Percentiles rank a stretch among this genome's conserved stretches.
phyloP scores from a whole-genome alignment of 2,329 filamentous ascomycete species.

The Conoideocrella luteorostrata region DNA sequence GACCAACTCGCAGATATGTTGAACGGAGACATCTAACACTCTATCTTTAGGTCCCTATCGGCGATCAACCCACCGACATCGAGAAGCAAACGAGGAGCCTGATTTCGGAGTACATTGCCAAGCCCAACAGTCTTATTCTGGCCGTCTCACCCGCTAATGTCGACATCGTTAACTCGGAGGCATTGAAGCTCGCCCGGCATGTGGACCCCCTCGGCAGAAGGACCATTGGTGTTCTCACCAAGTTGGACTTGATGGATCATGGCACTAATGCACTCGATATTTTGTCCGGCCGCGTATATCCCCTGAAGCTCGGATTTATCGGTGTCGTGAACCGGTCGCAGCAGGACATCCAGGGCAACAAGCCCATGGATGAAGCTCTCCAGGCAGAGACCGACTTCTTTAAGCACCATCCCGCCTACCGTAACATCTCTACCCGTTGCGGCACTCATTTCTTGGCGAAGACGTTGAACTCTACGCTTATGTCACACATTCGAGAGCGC shows the following conservation, averaged over 20 bases:
- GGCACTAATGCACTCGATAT: constrained; percentile 97
- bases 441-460: constrained; percentile 93
- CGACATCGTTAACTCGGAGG: constrained; percentile 96
- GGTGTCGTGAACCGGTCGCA: constrained; percentile 97
- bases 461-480: constrained; percentile 89
- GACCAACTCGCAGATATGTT: constrained; percentile 11
- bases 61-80: constrained; percentile 94
- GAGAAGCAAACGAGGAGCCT: constrained; percentile 97
- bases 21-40: not conserved
- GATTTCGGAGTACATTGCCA: constrained; percentile 97
- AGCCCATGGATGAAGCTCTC: constrained; percentile 87
- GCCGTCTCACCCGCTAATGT: constrained; percentile 97
- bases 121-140: constrained; percentile 96
- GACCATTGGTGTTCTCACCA: constrained; percentile 95
- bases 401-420: constrained; percentile 91
- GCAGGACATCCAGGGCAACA: constrained; percentile 94
- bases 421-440: constrained; percentile 89
- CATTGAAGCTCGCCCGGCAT: constrained; percentile 91
- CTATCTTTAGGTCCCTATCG: constrained; percentile 71
- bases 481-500: constrained; percentile 92
- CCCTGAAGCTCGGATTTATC: constrained; percentile 93
- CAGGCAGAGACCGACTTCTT: constrained; percentile 92
- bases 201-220: constrained; percentile 90
- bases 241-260: constrained; percentile 97
- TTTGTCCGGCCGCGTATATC: constrained; percentile 93